Percentiles rank a stretch among this genome's conserved stretches.
Evolutionary conservation across 148 eudicot species (phyloP).

Genomic region (Rhododendron molle): DNA sequence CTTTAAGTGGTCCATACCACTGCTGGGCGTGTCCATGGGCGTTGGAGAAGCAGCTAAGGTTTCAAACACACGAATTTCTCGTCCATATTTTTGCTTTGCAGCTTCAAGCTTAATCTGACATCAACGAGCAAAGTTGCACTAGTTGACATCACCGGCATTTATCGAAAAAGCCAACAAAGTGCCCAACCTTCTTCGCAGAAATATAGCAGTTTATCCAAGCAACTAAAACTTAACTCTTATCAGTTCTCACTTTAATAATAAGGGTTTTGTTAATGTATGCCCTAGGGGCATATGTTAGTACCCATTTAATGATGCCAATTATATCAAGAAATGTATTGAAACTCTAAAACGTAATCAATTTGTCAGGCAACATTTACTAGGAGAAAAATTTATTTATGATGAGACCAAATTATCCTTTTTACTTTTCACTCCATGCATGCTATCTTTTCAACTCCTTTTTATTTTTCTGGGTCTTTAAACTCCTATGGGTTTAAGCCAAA

Average conservation of each 20-base stretch:
- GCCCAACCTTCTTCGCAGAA: not conserved
- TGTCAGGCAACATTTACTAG: no score
- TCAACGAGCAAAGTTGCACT: not conserved
- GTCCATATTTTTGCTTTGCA: conserved; percentile 65
- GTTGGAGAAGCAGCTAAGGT: conserved; percentile 43
- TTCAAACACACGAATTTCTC: conserved; percentile 72
- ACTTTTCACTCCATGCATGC: no score
- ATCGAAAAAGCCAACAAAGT: not conserved
- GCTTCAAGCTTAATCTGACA: conserved; percentile 64
- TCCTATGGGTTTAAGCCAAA: no score
- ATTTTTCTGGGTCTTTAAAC: no score
- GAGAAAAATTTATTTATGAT: no score
- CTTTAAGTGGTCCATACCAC: conserved; percentile 15
- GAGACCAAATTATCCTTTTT: no score
- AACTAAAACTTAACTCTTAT: not conserved
- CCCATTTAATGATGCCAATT: no score
- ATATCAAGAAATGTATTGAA: no score
- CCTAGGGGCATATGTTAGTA: no score
- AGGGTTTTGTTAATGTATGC: no score
- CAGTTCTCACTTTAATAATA: not conserved
- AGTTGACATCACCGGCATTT: conserved; percentile 5
- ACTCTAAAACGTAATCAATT: no score
- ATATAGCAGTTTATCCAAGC: not conserved
- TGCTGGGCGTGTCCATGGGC: conserved; percentile 21
- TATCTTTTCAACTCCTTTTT: no score